Evolutionary conservation across 768 basidiomycete genomes (phyloP).

Genomic region (Grammothele lineata): DNA sequence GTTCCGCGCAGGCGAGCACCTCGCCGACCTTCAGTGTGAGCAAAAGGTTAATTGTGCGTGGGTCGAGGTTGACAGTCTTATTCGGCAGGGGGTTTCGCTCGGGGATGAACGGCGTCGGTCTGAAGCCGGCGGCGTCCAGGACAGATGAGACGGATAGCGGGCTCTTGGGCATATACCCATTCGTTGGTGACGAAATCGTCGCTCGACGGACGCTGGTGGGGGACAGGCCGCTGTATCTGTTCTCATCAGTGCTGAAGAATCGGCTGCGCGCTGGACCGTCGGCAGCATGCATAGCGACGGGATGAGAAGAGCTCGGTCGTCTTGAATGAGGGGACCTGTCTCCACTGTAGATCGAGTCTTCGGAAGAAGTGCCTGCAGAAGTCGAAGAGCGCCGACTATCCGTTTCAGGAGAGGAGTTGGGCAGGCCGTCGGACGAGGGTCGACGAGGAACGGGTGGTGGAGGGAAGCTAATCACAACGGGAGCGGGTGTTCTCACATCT

Average conservation of each 20-base stretch:
- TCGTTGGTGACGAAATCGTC: not conserved
- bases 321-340: too few relatives aligned
- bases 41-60: slow-evolving; percentile 57
- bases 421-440: not conserved
- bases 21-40: slow-evolving; percentile 58
- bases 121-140: too few relatives aligned
- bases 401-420: not conserved
- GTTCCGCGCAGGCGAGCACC: slow-evolving; percentile 65
- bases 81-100: slow-evolving; percentile 46
- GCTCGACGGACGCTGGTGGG: slow-evolving; percentile 5
- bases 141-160: too few relatives aligned
- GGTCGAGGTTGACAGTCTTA: slow-evolving; percentile 48
- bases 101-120: not conserved
- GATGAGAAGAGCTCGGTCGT: not conserved
- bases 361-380: not conserved
- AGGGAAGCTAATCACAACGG: slow-evolving; percentile 57
- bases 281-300: slow-evolving; percentile 1
- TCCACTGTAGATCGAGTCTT: too few relatives aligned
- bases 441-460: slow-evolving; percentile 27
- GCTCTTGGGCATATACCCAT: too few relatives aligned
- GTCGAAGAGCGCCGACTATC: not conserved
- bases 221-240: slow-evolving; percentile 14
- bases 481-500: slow-evolving; percentile 68
- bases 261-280: slow-evolving; percentile 3
- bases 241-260: slow-evolving; percentile 14